Conservation (phyloP, 306 rosid species). For the Abrus precatorius region DNA sequence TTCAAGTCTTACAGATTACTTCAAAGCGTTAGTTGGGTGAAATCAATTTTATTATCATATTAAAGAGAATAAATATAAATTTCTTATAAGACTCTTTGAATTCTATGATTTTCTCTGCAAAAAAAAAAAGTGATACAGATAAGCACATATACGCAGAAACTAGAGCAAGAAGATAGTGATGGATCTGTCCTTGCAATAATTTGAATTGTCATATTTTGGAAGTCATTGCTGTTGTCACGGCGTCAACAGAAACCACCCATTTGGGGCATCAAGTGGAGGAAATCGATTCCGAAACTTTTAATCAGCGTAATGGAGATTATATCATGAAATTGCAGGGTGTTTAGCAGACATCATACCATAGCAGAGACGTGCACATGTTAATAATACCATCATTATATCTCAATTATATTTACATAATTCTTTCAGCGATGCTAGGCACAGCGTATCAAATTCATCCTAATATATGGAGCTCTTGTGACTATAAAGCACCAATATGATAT, state of each 20-base stretch:
- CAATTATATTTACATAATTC: neutral
- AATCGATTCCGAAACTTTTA: too few relatives aligned
- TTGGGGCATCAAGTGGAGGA: neutral
- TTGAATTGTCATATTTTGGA: neutral
- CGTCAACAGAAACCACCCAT: neutral
- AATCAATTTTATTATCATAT: too few relatives aligned
- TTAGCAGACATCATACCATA: neutral
- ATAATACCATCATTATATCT: neutral
- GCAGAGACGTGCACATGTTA: neutral
- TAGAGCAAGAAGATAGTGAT: conserved; percentile 33
- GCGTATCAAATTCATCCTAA: too few relatives aligned
- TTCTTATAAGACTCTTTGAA: too few relatives aligned
- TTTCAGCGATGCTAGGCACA: too few relatives aligned
- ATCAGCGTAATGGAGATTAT: neutral
- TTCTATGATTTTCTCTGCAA: too few relatives aligned
- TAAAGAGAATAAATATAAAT: too few relatives aligned
- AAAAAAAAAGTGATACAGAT: neutral
- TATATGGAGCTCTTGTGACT: too few relatives aligned
- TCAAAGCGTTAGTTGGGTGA: too few relatives aligned
- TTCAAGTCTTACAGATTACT: neutral
- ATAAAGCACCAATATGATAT: too few relatives aligned
- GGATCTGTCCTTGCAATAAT: neutral
- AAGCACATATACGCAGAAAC: conserved; percentile 17
- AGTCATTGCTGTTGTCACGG: neutral
- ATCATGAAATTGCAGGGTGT: neutral